Conservation (phyloP, 2,329 filamentous ascomycete species). For the Penicillium sp. region DNA sequence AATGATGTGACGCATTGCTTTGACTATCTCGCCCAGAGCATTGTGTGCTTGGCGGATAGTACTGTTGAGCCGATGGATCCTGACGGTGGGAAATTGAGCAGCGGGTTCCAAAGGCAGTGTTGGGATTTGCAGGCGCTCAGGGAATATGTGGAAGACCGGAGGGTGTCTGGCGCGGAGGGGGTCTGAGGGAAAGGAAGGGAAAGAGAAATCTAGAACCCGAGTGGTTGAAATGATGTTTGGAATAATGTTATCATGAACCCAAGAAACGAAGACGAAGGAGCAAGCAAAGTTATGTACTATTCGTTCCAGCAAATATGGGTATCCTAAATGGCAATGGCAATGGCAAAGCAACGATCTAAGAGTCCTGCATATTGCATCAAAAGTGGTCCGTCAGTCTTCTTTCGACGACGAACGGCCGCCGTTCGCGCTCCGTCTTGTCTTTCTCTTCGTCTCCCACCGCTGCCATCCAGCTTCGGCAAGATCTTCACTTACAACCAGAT, state of each 20-base stretch:
- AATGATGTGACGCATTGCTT: background rate
- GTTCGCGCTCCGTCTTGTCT: slow-evolving; percentile 34
- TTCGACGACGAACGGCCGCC: slow-evolving; percentile 32
- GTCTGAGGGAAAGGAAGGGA: background rate
- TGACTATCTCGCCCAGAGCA: background rate
- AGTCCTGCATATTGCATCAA: background rate
- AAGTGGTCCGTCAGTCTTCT: slow-evolving; percentile 29
- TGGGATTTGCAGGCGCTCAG: background rate
- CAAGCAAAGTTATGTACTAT: background rate
- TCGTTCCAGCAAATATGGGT: background rate
- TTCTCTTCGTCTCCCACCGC: slow-evolving; percentile 72
- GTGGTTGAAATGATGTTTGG: background rate
- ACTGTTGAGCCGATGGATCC: background rate
- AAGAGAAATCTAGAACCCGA: background rate
- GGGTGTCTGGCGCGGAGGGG: background rate
- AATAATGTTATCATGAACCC: background rate
- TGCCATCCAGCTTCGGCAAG: slow-evolving; percentile 91
- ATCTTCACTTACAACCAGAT: slow-evolving; percentile 87
- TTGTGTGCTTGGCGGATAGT: background rate
- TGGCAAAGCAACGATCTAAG: background rate
- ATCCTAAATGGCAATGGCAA: background rate
- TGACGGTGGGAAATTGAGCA: background rate
- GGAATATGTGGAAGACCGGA: background rate
- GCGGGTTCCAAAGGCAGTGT: background rate
- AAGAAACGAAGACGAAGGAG: background rate